Evolutionary conservation across 164 flowering plant genomes (phyloP).

Genomic region (grape (Vitis vinifera)): ASM3070453v1 NC_081810.1:8003001-8003500

Average conservation of each 20-base stretch:
- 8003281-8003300: too few species aligned
- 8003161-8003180: slow-evolving; percentile 17
- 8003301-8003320: too few species aligned
- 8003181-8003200: slow-evolving; percentile 23
- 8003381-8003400: too few species aligned
- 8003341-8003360: too few species aligned
- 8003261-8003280: too few species aligned
- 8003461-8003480: too few species aligned
- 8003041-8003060: slow-evolving; percentile 6
- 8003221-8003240: slow-evolving; percentile 19
- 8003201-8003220: slow-evolving; percentile 27
- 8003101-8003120: slow-evolving; percentile 31
- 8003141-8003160: neutral
- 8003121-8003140: slow-evolving; percentile 17
- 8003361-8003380: too few species aligned
- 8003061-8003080: slow-evolving; percentile 4
- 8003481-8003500: too few species aligned
- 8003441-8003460: too few species aligned
- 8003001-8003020: slow-evolving; percentile 15
- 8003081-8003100: slow-evolving; percentile 11
- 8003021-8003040: slow-evolving; percentile 27
- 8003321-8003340: too few species aligned
- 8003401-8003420: too few species aligned
- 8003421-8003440: too few species aligned
- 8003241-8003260: neutral